Percentiles rank a stretch among this genome's conserved stretches.
phyloP scores from a whole-genome alignment of 1,139 yeast genomes.

The Diutina rugosa region DNA sequence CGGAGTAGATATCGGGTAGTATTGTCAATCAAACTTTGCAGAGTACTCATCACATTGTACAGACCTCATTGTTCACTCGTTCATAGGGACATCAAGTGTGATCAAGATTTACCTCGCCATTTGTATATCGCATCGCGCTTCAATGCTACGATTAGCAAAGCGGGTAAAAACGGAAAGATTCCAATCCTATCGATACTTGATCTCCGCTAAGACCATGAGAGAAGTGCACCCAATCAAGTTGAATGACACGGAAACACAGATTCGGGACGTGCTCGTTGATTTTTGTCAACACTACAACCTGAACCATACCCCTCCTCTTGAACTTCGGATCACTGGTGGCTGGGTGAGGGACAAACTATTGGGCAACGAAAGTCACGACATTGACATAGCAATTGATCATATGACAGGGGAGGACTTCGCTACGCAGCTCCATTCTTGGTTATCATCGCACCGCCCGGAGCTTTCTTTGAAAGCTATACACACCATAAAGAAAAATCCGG shows the following conservation, averaged over 20 bases:
- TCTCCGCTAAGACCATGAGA: background rate
- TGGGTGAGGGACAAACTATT: constrained; percentile 96
- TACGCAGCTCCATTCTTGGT: constrained; percentile 41
- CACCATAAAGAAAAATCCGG: constrained; percentile 85
- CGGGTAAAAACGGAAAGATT: background rate
- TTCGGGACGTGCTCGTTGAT: constrained; percentile 32
- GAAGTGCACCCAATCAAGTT: constrained; percentile 3
- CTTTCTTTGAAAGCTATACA: constrained; percentile 41
- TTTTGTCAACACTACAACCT: constrained; percentile 25
- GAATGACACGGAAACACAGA: constrained; percentile 26
- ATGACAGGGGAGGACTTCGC: constrained; percentile 86
- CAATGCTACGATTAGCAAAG: background rate
- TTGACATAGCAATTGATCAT: constrained; percentile 81
- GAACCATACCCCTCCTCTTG: constrained; percentile 11
- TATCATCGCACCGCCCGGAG: constrained; percentile 26
- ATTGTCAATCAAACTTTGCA: background rate
- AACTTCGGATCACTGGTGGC: constrained; percentile 87
- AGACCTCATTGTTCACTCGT: background rate
- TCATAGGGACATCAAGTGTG: no score
- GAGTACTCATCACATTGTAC: background rate
- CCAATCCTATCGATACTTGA: background rate
- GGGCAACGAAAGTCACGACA: constrained; percentile 69
- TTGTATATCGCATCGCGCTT: background rate
- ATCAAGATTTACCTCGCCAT: background rate
- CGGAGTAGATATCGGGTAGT: background rate